Conservation (phyloP, 108 stramenopile genomes). For the Epithemia pelagica region DNA sequence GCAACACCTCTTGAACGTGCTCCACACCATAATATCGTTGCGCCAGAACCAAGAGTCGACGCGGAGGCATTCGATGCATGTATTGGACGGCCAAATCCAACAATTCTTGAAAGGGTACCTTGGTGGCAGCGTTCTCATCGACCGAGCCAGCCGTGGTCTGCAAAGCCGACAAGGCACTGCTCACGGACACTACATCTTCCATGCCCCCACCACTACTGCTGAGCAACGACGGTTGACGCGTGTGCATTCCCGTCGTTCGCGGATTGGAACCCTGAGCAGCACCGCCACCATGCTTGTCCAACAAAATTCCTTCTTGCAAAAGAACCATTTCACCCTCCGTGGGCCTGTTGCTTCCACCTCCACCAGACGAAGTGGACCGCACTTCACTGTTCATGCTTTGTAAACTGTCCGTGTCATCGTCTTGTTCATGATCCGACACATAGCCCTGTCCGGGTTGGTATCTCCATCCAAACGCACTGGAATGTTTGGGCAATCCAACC, state of each 20-base stretch:
- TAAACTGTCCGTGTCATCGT: slow-evolving; percentile 18
- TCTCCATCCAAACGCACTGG: slow-evolving; percentile 70
- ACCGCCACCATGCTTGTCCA: background rate
- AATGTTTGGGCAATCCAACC: slow-evolving; percentile 66
- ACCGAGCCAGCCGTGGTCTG: background rate
- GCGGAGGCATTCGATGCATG: slow-evolving; percentile 77
- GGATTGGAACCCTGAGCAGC: too few relatives aligned
- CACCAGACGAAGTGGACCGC: background rate
- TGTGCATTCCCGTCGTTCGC: too few relatives aligned
- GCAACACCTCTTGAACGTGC: slow-evolving; percentile 4
- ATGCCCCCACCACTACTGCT: background rate
- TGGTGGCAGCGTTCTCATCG: background rate
- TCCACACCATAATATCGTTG: slow-evolving; percentile 36
- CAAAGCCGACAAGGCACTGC: background rate
- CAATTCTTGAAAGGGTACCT: slow-evolving; percentile 77
- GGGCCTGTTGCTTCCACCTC: background rate
- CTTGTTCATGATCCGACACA: slow-evolving; percentile 49
- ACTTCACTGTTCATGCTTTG: background rate
- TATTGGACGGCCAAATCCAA: slow-evolving; percentile 61
- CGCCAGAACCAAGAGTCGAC: slow-evolving; percentile 51
- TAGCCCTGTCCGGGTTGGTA: slow-evolving; percentile 39
- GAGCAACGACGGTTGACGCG: background rate
- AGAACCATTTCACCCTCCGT: background rate
- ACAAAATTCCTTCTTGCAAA: background rate
- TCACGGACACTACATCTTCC: background rate